Evolutionary conservation across 1,284 basidiomycete genomes (phyloP).

Genomic region (Inonotus hispidus): DNA sequence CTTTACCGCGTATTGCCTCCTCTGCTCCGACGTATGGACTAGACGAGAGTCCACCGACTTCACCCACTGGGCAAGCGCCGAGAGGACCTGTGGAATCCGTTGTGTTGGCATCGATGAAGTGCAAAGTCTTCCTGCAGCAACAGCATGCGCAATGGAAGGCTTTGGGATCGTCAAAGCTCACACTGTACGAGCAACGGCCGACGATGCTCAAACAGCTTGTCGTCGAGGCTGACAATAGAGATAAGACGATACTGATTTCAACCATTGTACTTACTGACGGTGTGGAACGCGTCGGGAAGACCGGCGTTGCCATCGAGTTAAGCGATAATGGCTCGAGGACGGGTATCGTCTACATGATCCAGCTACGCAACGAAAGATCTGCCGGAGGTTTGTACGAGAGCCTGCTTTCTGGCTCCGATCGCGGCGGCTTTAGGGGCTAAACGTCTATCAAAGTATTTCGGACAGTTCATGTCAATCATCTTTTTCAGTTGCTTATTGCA

Average conservation of each 20-base stretch:
- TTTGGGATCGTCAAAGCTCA: conserved; percentile 83
- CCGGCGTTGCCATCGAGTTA: conserved; percentile 94
- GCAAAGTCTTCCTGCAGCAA: conserved; percentile 96
- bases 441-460: background rate
- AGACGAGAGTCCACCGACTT: conserved; percentile 72
- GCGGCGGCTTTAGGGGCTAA: conserved; percentile 18
- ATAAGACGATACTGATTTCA: conserved; percentile 79
- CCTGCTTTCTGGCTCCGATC: conserved; percentile 82
- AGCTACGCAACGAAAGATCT: conserved; percentile 83
- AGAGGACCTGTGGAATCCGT: conserved; percentile 68
- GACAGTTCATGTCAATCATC: conserved; percentile 1
- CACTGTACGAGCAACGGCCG: conserved; percentile 79
- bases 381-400: conserved; percentile 84
- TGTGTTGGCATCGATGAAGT: conserved; percentile 93
- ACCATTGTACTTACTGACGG: conserved; percentile 95
- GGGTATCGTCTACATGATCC: conserved; percentile 98
- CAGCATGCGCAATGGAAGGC: conserved; percentile 97
- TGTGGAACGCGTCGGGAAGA: conserved; percentile 96
- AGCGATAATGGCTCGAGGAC: conserved; percentile 87
- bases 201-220: conserved; percentile 94
- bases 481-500: background rate
- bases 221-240: conserved; percentile 82
- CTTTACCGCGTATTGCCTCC: conserved; percentile 47
- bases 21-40: conserved; percentile 40
- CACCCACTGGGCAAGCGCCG: conserved; percentile 52